Conservation (phyloP, 164 flowering plant genomes). For the Chimonanthus praecox region DNA sequence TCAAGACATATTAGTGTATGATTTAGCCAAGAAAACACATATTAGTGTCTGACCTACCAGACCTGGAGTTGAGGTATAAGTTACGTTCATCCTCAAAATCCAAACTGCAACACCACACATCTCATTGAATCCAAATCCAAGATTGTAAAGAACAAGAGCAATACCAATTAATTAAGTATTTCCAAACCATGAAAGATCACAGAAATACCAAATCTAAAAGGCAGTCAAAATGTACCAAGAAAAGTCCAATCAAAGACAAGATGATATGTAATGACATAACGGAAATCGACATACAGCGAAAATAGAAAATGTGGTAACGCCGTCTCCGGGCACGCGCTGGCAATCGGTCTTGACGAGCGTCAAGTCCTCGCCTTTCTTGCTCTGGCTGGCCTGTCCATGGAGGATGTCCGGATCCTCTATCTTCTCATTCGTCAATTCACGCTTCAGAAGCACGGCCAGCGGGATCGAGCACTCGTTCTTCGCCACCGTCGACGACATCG, state of each 20-base stretch:
- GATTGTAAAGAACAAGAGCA: too few species aligned
- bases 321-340: slow-evolving; percentile 71
- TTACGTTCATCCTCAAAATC: too few species aligned
- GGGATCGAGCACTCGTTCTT: slow-evolving; percentile 78
- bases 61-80: too few species aligned
- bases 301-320: slow-evolving; percentile 71
- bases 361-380: slow-evolving; percentile 97
- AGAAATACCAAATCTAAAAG: background rate
- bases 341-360: slow-evolving; percentile 78
- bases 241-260: background rate
- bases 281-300: slow-evolving; percentile 52
- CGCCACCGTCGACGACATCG: slow-evolving; percentile 33
- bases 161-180: background rate
- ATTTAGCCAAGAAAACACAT: too few species aligned
- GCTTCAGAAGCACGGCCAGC: slow-evolving; percentile 70
- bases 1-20: too few species aligned
- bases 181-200: background rate
- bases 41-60: too few species aligned
- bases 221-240: background rate
- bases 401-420: slow-evolving; percentile 70
- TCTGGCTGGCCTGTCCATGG: slow-evolving; percentile 82
- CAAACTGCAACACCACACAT: too few species aligned
- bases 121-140: too few species aligned
- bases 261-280: background rate
- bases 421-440: slow-evolving; percentile 82